A percentile compares a stretch with the other conserved stretches of the same genome.
Conservation (phyloP, 148 eudicot genomes). For the Salicornia ramosissima region DNA sequence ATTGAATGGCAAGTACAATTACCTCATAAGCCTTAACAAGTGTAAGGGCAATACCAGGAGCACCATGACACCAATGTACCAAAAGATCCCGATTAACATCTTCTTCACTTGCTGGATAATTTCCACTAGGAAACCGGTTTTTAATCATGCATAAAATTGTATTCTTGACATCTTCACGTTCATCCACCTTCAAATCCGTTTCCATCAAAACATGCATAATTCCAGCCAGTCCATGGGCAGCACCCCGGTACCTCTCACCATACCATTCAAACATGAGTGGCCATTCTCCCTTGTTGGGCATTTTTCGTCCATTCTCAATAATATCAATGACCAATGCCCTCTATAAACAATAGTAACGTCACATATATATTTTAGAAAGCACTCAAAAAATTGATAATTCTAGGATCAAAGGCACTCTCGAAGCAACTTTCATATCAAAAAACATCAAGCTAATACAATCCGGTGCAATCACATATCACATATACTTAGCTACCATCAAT, state of each 20-base stretch:
- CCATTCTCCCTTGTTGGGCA: constrained; percentile 37
- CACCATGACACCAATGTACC: constrained; percentile 68
- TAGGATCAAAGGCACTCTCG: not conserved
- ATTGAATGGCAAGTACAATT: not conserved
- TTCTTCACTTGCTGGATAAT: constrained; percentile 39
- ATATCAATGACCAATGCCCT: constrained; percentile 32
- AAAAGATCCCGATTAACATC: constrained; percentile 33
- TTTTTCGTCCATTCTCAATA: constrained; percentile 38
- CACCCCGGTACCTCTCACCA: constrained; percentile 57
- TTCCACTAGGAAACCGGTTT: constrained; percentile 40
- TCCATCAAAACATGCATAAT: constrained; percentile 57
- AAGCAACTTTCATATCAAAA: not conserved
- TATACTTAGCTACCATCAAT: not conserved
- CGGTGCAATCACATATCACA: not conserved
- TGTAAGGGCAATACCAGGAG: constrained; percentile 56
- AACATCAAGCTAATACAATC: not conserved
- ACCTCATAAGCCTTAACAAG: constrained; percentile 63
- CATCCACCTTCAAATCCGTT: constrained; percentile 40
- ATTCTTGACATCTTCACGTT: constrained; percentile 42
- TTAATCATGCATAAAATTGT: constrained; percentile 54
- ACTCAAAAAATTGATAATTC: too few relatives aligned
- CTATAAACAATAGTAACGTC: constrained; percentile 21
- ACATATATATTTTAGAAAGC: too few relatives aligned
- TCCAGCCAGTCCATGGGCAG: constrained; percentile 67
- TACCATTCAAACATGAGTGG: constrained; percentile 54